These are phyloP conservation scores for Decorospora gaudefroyi DNA, from an alignment of 2,329 filamentous ascomycete genomes.

Conservation along the genomic window DNA sequence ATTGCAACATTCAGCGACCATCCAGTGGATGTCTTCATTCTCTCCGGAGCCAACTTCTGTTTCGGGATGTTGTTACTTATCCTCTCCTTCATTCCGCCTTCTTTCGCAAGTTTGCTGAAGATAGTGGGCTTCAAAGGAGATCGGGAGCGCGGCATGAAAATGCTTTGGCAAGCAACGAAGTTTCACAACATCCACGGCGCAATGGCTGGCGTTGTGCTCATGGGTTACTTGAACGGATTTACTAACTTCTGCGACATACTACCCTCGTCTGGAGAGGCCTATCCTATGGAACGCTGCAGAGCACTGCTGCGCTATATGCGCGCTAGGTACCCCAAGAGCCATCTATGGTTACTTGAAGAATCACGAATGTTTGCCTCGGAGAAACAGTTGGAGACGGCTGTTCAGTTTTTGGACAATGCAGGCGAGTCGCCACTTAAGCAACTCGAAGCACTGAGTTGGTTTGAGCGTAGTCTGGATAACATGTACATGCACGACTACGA, in stretches of 20 bases:
- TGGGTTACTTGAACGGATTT: constrained; percentile 87
- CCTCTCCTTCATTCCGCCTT: constrained; percentile 89
- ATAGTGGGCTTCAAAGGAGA: constrained; percentile 93
- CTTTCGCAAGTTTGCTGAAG: constrained; percentile 82
- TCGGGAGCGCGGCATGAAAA: constrained; percentile 75
- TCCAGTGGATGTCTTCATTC: constrained; percentile 83
- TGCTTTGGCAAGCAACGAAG: constrained; percentile 88
- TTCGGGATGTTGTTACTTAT: constrained; percentile 84
- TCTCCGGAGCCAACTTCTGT: constrained; percentile 86
- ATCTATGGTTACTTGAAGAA: constrained; percentile 88
- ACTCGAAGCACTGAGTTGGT: constrained; percentile 80
- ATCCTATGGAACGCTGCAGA: constrained; percentile 70
- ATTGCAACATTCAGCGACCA: constrained; percentile 68
- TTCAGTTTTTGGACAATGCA: constrained; percentile 65
- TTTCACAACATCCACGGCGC: constrained; percentile 92
- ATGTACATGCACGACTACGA: constrained; percentile 81
- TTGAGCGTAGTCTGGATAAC: constrained; percentile 77
- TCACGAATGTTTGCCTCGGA: constrained; percentile 73
- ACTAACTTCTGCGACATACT: constrained; percentile 88
- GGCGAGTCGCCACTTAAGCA: constrained; percentile 79
- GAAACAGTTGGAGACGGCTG: constrained; percentile 67
- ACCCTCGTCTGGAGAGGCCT: constrained; percentile 64
- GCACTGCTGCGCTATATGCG: constrained; percentile 75
- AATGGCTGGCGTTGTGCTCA: constrained; percentile 77
- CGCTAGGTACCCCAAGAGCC: constrained; percentile 74